Evolutionary conservation across 495 filamentous ascomycete species (phyloP).

Genomic region (Talaromyces ruber): DNA sequence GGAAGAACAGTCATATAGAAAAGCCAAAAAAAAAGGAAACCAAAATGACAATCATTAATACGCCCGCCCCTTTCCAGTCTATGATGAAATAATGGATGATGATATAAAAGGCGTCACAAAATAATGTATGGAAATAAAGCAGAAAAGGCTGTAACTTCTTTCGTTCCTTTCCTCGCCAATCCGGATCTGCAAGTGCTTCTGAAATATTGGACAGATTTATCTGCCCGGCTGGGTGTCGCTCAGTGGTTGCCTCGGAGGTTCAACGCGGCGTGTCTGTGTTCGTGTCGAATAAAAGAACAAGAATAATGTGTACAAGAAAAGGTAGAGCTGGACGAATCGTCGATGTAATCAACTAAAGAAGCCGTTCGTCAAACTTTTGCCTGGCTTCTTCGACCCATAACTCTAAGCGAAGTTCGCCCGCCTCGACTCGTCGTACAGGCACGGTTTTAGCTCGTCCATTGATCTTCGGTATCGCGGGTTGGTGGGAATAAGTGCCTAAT

Average conservation of each 20-base stretch:
- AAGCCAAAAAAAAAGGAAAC: neutral
- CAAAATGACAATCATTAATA: neutral
- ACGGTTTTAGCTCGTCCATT: slow-evolving; percentile 43
- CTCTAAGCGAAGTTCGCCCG: slow-evolving; percentile 45
- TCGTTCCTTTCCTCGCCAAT: neutral
- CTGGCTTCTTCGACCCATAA: slow-evolving; percentile 49
- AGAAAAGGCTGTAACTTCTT: neutral
- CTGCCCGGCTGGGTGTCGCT: neutral
- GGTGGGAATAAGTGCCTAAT: slow-evolving; percentile 26
- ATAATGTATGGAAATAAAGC: neutral
- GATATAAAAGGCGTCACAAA: neutral
- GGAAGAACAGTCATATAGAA: neutral
- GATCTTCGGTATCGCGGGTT: slow-evolving; percentile 19
- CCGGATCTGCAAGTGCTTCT: neutral
- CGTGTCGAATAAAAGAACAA: neutral
- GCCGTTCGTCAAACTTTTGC: slow-evolving; percentile 45
- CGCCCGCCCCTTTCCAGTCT: neutral
- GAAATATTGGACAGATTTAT: neutral
- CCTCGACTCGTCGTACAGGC: slow-evolving; percentile 45
- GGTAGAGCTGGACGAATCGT: neutral
- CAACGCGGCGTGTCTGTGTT: no score
- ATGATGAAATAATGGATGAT: neutral
- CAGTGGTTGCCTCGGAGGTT: neutral
- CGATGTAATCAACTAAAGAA: slow-evolving; percentile 6
- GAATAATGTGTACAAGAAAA: slow-evolving; percentile 4